A percentile compares a stretch with the other conserved stretches of the same genome.
Evolutionary conservation across 495 filamentous ascomycete species (phyloP).

Genomic region (Rhizodiscina lignyota): DNA sequence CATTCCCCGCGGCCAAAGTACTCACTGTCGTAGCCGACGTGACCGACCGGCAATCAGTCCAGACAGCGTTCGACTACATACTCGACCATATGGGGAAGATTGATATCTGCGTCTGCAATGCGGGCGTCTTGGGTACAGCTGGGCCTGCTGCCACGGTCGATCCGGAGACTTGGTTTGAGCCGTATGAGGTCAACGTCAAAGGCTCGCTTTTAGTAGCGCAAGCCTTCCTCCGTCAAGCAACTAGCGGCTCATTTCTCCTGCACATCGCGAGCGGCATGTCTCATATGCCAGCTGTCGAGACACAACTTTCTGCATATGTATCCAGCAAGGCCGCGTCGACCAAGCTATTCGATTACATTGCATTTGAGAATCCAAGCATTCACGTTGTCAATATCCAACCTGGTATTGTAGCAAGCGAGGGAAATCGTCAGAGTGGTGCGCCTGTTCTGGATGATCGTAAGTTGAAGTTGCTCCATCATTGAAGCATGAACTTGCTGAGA

Average conservation of each 20-base stretch:
- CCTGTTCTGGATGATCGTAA: too few species aligned
- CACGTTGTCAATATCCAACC: constrained; percentile 24
- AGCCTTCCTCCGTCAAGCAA: constrained; percentile 23
- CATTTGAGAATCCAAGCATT: constrained; percentile 24
- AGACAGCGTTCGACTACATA: too few species aligned
- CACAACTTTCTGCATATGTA: constrained; percentile 14
- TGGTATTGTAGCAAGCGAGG: constrained; percentile 19
- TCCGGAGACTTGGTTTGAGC: too few species aligned
- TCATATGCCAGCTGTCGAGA: constrained; percentile 6
- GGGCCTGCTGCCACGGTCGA: too few species aligned
- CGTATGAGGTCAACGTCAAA: constrained; percentile 30
- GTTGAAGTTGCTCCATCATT: too few species aligned
- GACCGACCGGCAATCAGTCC: too few species aligned
- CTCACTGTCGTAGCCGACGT: too few species aligned
- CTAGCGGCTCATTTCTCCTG: constrained; percentile 22
- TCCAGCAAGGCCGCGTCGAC: constrained; percentile 23
- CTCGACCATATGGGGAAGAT: too few species aligned
- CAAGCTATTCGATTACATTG: constrained; percentile 24
- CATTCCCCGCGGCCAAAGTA: constrained; percentile 14
- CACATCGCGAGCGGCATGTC: constrained; percentile 13
- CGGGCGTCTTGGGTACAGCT: too few species aligned
- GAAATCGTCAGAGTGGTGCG: constrained; percentile 8
- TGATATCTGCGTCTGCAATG: too few species aligned
- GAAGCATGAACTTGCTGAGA: too few species aligned
- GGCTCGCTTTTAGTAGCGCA: constrained; percentile 20